Evolutionary conservation across 139 green algal species (phyloP).

Genomic region (Closterium sp.): DNA sequence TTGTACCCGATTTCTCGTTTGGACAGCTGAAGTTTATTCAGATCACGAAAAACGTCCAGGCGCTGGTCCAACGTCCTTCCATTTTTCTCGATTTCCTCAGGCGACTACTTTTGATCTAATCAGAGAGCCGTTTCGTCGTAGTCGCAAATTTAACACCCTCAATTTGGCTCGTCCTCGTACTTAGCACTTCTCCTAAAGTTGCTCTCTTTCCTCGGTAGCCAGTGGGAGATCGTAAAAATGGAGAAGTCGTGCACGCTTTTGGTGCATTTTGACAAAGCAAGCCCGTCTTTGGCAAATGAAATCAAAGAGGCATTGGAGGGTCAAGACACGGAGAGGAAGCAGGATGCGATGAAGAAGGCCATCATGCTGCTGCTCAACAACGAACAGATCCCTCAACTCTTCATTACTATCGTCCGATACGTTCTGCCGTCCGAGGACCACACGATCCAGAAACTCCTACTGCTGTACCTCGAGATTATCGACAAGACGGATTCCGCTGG

Average conservation of each 20-base stretch:
- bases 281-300: slow-evolving; percentile 68
- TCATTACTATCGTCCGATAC: slow-evolving; percentile 99
- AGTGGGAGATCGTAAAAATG: slow-evolving; percentile 18
- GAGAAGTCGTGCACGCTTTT: slow-evolving; percentile 85
- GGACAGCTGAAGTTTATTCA: background rate
- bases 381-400: slow-evolving; percentile 92
- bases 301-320: slow-evolving; percentile 93
- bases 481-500: slow-evolving; percentile 93
- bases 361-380: slow-evolving; percentile 90
- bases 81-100: background rate
- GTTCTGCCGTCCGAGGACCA: slow-evolving; percentile 97
- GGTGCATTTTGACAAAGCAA: slow-evolving; percentile 82
- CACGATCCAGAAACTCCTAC: slow-evolving; percentile 94
- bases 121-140: background rate
- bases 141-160: background rate
- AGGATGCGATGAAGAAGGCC: slow-evolving; percentile 91
- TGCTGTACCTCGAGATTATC: slow-evolving; percentile 99
- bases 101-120: background rate
- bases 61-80: background rate
- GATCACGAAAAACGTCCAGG: background rate
- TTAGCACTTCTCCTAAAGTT: background rate
- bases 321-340: slow-evolving; percentile 77
- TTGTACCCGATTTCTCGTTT: background rate
- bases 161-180: background rate
- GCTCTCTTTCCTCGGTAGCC: background rate